Evolutionary conservation across 805 yeast species (phyloP).

Genomic region (Phaffomyces opuntiae): DNA sequence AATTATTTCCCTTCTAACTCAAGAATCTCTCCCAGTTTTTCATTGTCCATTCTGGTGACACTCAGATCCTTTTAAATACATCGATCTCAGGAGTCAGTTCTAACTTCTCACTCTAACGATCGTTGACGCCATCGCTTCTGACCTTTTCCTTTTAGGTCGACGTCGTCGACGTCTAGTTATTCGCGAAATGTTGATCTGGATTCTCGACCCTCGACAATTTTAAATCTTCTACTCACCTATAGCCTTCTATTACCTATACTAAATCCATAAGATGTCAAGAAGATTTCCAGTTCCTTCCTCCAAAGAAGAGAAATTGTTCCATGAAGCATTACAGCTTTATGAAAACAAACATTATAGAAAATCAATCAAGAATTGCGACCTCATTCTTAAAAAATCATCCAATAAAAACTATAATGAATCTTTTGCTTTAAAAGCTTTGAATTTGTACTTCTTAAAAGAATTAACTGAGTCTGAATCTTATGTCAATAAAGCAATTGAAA

Average conservation of each 20-base stretch:
- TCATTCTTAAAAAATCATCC: constrained; percentile 67
- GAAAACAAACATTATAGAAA: constrained; percentile 86
- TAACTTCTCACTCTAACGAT: no score
- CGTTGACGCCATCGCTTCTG: no score
- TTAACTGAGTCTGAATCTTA: constrained; percentile 56
- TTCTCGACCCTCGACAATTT: no score
- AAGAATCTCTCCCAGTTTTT: no score
- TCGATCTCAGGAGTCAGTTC: no score
- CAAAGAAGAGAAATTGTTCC: constrained; percentile 72
- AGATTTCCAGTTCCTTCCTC: not conserved
- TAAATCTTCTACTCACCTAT: not conserved
- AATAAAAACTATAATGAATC: constrained; percentile 76
- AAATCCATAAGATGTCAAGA: constrained; percentile 1
- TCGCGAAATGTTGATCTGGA: no score
- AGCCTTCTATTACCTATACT: not conserved
- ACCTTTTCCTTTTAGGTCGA: no score
- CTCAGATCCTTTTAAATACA: no score
- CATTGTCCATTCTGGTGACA: no score
- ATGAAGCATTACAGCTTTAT: constrained; percentile 75
- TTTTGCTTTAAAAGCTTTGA: constrained; percentile 79
- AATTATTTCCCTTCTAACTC: no score
- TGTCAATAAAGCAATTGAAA: constrained; percentile 53
- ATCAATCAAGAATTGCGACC: constrained; percentile 69
- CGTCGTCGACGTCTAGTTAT: no score
- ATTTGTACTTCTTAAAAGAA: constrained; percentile 50